phyloP scores from a whole-genome alignment of 129 eudicot genomes.

The Chrysanthemum seticuspe region DNA sequence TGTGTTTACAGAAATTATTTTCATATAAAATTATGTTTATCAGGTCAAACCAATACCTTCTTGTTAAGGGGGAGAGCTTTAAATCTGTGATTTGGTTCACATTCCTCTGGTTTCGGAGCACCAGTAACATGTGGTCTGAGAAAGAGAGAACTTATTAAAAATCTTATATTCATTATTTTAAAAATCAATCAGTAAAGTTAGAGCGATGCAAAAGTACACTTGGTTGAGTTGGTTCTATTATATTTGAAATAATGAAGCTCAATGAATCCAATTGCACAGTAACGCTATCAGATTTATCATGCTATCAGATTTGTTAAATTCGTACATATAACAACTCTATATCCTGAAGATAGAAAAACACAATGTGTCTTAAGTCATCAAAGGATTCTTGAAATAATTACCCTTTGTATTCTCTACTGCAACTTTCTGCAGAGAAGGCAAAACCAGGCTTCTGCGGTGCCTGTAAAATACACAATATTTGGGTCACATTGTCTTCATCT shows the following conservation, averaged over 20 bases:
- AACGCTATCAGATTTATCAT: too few species aligned
- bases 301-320: too few species aligned
- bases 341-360: too few species aligned
- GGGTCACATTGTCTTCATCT: constrained; percentile 8
- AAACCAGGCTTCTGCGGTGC: constrained; percentile 42
- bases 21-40: neutral
- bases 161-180: neutral
- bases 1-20: neutral
- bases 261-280: too few species aligned
- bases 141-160: constrained; percentile 15
- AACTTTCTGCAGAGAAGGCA: constrained; percentile 37
- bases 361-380: too few species aligned
- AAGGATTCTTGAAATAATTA: constrained; percentile 18
- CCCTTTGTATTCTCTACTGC: constrained; percentile 50
- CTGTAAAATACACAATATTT: constrained; percentile 41
- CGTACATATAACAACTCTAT: too few species aligned
- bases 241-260: too few species aligned
- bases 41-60: constrained; percentile 52
- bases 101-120: constrained; percentile 46
- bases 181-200: constrained; percentile 17
- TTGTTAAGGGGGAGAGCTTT: constrained; percentile 77
- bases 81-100: constrained; percentile 43
- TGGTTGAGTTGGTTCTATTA: too few species aligned
- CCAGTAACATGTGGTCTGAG: constrained; percentile 36
- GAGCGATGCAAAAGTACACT: neutral